phyloP scores from a whole-genome alignment of 257 asterid genomes.

The Nicotiana tabacum region DNA sequence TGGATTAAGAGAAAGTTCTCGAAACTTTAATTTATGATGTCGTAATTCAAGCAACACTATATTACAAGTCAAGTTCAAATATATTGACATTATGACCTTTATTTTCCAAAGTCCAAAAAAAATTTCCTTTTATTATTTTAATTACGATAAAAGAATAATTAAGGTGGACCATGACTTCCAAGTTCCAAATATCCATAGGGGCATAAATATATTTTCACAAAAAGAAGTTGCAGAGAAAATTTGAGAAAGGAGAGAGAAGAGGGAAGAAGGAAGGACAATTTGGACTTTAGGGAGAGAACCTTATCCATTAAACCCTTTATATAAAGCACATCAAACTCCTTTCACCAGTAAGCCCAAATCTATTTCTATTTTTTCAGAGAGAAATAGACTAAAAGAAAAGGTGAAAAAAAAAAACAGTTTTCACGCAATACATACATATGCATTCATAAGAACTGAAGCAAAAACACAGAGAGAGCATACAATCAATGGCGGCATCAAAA shows the following conservation, averaged over 20 bases:
- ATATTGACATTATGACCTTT: too few species aligned
- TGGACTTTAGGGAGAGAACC: slow-evolving; percentile 25
- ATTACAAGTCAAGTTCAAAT: too few species aligned
- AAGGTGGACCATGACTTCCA: neutral
- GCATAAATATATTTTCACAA: neutral
- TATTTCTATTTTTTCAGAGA: neutral
- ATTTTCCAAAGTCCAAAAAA: too few species aligned
- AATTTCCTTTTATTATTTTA: too few species aligned
- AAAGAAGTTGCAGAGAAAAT: slow-evolving; percentile 25
- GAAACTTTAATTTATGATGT: too few species aligned
- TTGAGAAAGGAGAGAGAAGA: slow-evolving; percentile 4
- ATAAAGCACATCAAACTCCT: slow-evolving; percentile 37
- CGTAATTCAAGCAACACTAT: too few species aligned
- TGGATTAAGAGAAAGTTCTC: too few species aligned
- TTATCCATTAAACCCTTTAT: slow-evolving; percentile 54
- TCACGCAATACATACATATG: neutral
- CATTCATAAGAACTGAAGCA: neutral
- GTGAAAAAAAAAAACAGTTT: neutral
- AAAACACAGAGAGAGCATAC: neutral
- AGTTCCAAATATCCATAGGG: neutral
- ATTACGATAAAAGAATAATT: neutral
- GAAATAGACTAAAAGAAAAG: neutral
- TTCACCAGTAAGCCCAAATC: neutral
- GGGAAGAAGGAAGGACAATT: slow-evolving; percentile 20
- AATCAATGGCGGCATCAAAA: slow-evolving; percentile 67